These are phyloP conservation scores for Cryptococcus depauperatus DNA, from an alignment of 1,284 basidiomycete species.

Conservation along the genomic window DNA sequence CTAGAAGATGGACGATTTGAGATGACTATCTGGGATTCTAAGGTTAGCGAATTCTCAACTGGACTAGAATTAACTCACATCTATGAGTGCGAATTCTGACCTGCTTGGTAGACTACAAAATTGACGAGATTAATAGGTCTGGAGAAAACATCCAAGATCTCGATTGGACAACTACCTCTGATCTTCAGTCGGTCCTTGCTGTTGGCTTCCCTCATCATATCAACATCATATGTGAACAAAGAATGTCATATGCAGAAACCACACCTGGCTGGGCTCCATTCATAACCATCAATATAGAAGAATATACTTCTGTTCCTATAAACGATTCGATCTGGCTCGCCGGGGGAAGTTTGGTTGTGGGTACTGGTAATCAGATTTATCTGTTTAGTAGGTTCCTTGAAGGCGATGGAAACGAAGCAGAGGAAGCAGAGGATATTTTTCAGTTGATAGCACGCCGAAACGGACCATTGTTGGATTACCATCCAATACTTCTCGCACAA, in stretches of 20 bases:
- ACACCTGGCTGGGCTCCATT: conserved; percentile 71
- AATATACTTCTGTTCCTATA: conserved; percentile 67
- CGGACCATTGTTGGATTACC: conserved; percentile 76
- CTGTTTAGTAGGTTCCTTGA: conserved; percentile 50
- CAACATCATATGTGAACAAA: conserved; percentile 75
- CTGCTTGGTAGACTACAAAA: neutral
- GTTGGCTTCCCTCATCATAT: conserved; percentile 70
- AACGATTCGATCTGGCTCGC: conserved; percentile 80
- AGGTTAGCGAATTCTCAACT: conserved; percentile 84
- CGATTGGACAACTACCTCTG: conserved; percentile 85
- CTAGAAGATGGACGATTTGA: conserved; percentile 52
- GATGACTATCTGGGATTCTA: conserved; percentile 88
- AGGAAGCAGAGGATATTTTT: conserved; percentile 53
- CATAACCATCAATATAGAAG: conserved; percentile 59
- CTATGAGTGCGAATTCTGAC: conserved; percentile 50
- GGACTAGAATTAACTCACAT: conserved; percentile 66
- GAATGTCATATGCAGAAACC: conserved; percentile 79
- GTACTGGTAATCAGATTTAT: conserved; percentile 65
- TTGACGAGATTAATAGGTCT: conserved; percentile 4
- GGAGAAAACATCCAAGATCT: conserved; percentile 64
- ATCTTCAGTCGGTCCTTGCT: conserved; percentile 78
- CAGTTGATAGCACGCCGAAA: conserved; percentile 72
- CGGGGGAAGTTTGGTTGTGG: conserved; percentile 59
- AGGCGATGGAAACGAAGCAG: conserved; percentile 16
- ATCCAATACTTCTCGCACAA: conserved; percentile 85